These are phyloP conservation scores for Debaryomyces subglobosus DNA, from an alignment of 1,139 yeast genomes.

Conservation along the genomic window DNA sequence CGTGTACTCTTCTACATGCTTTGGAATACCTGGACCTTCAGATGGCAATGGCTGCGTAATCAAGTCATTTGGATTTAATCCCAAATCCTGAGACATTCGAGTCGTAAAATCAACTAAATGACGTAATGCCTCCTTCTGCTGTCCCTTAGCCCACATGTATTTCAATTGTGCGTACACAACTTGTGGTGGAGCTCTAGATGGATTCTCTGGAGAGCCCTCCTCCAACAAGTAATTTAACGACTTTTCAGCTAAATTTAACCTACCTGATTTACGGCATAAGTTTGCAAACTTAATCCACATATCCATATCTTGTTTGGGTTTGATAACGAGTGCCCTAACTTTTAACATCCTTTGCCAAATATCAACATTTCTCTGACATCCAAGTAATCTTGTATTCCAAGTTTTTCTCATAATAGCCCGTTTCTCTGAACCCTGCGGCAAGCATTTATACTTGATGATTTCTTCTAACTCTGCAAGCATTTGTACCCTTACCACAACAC, in stretches of 20 bases:
- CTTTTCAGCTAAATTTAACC: conserved; percentile 90
- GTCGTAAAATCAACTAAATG: conserved; percentile 90
- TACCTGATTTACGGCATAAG: conserved; percentile 89
- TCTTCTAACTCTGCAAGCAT: conserved; percentile 97
- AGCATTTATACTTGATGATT: conserved; percentile 81
- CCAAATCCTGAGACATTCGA: conserved; percentile 85
- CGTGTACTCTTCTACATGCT: conserved; percentile 83
- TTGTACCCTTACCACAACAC: conserved; percentile 94
- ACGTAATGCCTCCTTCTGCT: conserved; percentile 80
- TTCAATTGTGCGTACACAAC: conserved; percentile 96
- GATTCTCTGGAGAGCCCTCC: conserved; percentile 58
- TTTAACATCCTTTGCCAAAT: conserved; percentile 97
- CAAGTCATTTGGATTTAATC: conserved; percentile 76
- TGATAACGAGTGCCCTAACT: conserved; percentile 89
- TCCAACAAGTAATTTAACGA: conserved; percentile 78
- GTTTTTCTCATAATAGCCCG: conserved; percentile 81
- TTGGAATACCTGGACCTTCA: conserved; percentile 71
- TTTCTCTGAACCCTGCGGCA: conserved; percentile 82
- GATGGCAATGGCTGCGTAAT: conserved; percentile 87
- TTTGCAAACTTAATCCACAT: conserved; percentile 99
- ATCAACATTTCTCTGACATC: conserved; percentile 96
- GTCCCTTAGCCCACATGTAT: conserved; percentile 96
- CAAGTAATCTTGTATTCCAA: conserved; percentile 90
- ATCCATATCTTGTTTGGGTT: conserved; percentile 96
- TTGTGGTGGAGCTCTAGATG: conserved; percentile 88